Evolutionary conservation across 176 grass and related monocot species (phyloP).

Genomic region (Aegilops umbellulata): DNA sequence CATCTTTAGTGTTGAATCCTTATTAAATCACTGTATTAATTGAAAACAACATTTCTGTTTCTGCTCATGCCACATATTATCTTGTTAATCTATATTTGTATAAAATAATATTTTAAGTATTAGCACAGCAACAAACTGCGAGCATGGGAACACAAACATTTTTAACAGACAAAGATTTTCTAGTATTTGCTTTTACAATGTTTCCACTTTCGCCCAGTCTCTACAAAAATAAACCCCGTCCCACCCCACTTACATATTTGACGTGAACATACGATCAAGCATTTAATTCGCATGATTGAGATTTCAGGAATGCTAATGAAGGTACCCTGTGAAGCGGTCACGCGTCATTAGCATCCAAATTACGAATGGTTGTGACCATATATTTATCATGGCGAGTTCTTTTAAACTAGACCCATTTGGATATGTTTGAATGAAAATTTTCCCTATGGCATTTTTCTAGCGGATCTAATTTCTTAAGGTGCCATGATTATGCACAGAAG

Average conservation of each 20-base stretch:
- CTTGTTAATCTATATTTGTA: neutral
- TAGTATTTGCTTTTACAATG: neutral
- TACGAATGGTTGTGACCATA: neutral
- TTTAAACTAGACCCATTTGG: neutral
- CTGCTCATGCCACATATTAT: neutral
- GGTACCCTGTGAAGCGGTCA: neutral
- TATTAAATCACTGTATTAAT: neutral
- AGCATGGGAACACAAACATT: neutral
- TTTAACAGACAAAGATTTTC: neutral
- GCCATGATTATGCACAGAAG: neutral
- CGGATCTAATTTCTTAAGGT: neutral
- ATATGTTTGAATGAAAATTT: neutral
- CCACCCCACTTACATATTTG: conserved; percentile 5
- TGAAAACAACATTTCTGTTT: neutral
- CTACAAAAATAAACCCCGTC: neutral
- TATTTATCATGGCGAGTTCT: neutral
- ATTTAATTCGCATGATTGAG: conserved; percentile 24
- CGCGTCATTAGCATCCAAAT: neutral
- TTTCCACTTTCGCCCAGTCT: neutral
- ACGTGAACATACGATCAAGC: neutral
- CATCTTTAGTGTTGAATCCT: conserved; percentile 2
- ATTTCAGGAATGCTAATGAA: neutral
- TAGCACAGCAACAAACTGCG: neutral
- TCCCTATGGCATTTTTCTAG: neutral
- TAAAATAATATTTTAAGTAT: neutral